Percentiles rank a stretch among this genome's conserved stretches.
phyloP scores from a whole-genome alignment of 768 basidiomycete genomes.

The Boletus sp. region DNA sequence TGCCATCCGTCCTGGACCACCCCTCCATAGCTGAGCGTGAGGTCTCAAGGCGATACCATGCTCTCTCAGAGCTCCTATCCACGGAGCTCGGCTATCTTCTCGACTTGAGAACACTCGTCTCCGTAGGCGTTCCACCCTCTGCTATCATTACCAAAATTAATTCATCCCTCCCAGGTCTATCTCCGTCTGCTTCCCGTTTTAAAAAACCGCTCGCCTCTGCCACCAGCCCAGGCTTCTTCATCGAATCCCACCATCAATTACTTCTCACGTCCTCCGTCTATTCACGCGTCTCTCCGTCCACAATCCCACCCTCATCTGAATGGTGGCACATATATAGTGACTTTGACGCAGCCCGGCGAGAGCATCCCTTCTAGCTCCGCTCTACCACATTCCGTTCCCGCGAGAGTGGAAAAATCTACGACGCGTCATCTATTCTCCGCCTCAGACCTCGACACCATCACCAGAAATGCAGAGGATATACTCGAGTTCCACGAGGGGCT shows the following conservation, averaged over 20 bases:
- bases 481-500: slow-evolving; percentile 69
- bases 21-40: slow-evolving; percentile 30
- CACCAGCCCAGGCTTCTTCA: slow-evolving; percentile 22
- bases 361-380: slow-evolving; percentile 1
- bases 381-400: slow-evolving; percentile 10
- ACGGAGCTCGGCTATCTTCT: slow-evolving; percentile 83
- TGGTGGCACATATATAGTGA: slow-evolving; percentile 9
- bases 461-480: slow-evolving; percentile 67
- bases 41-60: slow-evolving; percentile 57
- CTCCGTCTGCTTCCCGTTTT: slow-evolving; percentile 56
- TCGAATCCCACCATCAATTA: slow-evolving; percentile 30
- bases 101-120: slow-evolving; percentile 75
- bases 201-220: slow-evolving; percentile 26
- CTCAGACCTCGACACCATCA: slow-evolving; percentile 55
- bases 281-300: slow-evolving; percentile 44
- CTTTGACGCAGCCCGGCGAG: slow-evolving; percentile 20
- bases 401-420: slow-evolving; percentile 33
- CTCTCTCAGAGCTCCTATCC: slow-evolving; percentile 78
- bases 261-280: slow-evolving; percentile 38
- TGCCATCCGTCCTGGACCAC: not conserved
- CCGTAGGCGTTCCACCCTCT: slow-evolving; percentile 45
- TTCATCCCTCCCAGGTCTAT: slow-evolving; percentile 51
- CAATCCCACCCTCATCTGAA: slow-evolving; percentile 43
- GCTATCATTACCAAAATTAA: not conserved
- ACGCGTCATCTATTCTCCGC: slow-evolving; percentile 56